Evolutionary conservation across 495 filamentous ascomycete genomes (phyloP), one percentile per base, ranked within the genome.

Genomic region (Aspergillus mulundensis): DNA sequence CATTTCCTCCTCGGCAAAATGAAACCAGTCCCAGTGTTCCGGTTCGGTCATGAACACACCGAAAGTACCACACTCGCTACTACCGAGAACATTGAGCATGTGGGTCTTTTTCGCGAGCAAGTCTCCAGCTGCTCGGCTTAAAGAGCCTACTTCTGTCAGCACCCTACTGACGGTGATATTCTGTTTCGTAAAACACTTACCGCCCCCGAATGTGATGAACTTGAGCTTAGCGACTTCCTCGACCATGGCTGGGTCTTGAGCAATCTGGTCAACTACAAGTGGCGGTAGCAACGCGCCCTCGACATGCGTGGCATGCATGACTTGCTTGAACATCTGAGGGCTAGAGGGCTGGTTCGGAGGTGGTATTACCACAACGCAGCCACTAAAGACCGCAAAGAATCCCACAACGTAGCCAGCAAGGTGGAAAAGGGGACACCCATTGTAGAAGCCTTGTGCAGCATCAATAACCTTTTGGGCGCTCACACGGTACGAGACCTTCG

Each of bases 1-100:
- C 28, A 64, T 51, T 8, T 76, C 66, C 0, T 68, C 18, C 25
- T 54, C 40, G 0, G 67, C 60, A 57, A 76, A 67, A 54, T 77
- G 63, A 52, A 80, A 64, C 40, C 68, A 81, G 53, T 74, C 60
- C 76, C 79, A 81, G 19, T 77, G 62, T 20, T 75, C 57, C 0
- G 21, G 53, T n/a, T 77, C 56, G 0, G 61, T 42, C 20, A 76
- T 70, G 41, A 67, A 61, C 39, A 66, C 67, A 7, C 65, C 23
- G 8, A 71, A 66, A 40, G 66, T 64, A 5, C 71, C 68, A 15
- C 66, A 57, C 42, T 74, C 79, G 40, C 73, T 79, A 40, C 19
- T n/a, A 0, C 44, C 51, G 19, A 68, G 30, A 57, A 58, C 48
- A 36, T 57, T 51, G 21, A 64, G 24, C 3, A 72, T 12, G 11